Evolutionary conservation across 192 early-diverging fungal species (phyloP).

Genomic region (Spizellomyces sp.): DNA sequence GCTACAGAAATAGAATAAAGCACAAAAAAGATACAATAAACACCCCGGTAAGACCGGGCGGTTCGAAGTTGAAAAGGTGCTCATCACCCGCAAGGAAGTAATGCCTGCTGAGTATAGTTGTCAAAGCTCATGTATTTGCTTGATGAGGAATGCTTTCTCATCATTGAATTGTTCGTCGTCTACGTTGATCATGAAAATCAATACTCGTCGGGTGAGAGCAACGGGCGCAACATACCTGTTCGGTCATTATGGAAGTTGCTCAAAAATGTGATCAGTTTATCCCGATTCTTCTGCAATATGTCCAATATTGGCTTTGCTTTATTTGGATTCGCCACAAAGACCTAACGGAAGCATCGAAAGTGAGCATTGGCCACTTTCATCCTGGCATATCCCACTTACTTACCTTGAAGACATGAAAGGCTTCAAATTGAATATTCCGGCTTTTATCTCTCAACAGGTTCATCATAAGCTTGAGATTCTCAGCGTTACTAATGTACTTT

Average conservation of each 20-base stretch:
- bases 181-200: conserved; percentile 25
- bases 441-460: conserved; percentile 91
- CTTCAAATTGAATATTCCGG: conserved; percentile 99
- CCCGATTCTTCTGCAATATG: conserved; percentile 90
- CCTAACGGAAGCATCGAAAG: conserved; percentile 43
- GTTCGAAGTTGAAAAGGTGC: too few species aligned
- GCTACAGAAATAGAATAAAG: too few species aligned
- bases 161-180: conserved; percentile 99
- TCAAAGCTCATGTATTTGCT: conserved; percentile 71
- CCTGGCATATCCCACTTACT: neutral
- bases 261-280: conserved; percentile 85
- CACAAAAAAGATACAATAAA: too few species aligned
- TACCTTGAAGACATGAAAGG: conserved; percentile 99
- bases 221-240: conserved; percentile 62
- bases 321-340: conserved; percentile 98
- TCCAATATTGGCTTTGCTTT: conserved; percentile 91
- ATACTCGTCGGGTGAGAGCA: neutral
- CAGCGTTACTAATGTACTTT: conserved; percentile 85
- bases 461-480: conserved; percentile 98
- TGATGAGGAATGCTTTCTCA: conserved; percentile 95
- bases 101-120: neutral
- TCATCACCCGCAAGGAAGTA: too few species aligned
- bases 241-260: conserved; percentile 94
- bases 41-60: too few species aligned
- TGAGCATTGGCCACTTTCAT: neutral